Base-by-base conservation (phyloP, 2,329 filamentous ascomycete species). In the Macroventuria anomochaeta region DNA sequence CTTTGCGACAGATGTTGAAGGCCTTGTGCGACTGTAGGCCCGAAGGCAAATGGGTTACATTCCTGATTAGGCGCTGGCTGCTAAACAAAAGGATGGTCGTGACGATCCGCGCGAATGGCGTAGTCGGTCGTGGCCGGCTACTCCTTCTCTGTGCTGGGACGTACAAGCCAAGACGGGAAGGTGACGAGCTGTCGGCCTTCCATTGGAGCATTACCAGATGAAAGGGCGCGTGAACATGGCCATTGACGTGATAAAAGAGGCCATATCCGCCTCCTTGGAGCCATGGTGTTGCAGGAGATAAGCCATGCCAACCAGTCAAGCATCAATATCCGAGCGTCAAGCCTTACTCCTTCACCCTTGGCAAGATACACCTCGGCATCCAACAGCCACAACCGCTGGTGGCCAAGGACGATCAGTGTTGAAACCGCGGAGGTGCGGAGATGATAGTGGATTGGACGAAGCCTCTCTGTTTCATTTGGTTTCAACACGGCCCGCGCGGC, bases 271-370 rank as follows among this genome's bases (percentile, higher is more conserved):
- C 32, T 17, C 23, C 42, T 31, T 37, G 31, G 41, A 34, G 33
- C 47, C 46, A 32, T 53, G 54, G 57, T 58, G 56, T 57, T 28
- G 57, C 47, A 54, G 54, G 43, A 59, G 41, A 55, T 57, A 54
- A 55, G 54, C 55, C 47, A 36, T 43, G 46, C 50, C 53, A 48
- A 47, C 57, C 63, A 63, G 41, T 68, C 58, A 70, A 65, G 67
- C 61, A 53, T 62, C 51, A 25, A 41, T 39, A 46, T 53, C 51
- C 42, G 32, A 25, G 21, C 28, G 38, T 58, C 55, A 71, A 70
- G 68, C 65, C 49, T 67, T 60, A 34, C 53, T 55, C 53, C 51
- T 60, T 62, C 58, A 51, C 43, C 18, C 65, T 70, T 70, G 67
- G 63, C 62, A 39, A 48, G 48, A 62, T 57, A 56, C 63, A 36